Evolutionary conservation across 2,329 filamentous ascomycete genomes (phyloP), one percentile per base, ranked within the genome.

Genomic region (Penicillium thymicola): DNA sequence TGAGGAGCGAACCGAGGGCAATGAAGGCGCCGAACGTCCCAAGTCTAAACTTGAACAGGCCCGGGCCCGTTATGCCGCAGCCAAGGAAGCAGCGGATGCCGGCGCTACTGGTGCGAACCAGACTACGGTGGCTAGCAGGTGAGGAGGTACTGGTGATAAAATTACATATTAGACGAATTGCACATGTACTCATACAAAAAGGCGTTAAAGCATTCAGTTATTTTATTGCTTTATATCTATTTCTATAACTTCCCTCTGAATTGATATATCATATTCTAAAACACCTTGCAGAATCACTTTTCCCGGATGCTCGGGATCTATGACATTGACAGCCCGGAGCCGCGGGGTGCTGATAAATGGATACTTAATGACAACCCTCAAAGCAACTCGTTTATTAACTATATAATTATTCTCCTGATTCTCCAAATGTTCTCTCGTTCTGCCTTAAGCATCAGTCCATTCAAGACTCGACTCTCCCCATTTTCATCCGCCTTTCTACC

Each of bases 31-130:
- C n/a, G 65, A 69, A 51, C 69, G 69, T 27, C 71, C 73, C 49
- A 82, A 81, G 68, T 81, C 79, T 10, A 75, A 77, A 21, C 76
- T 87, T 55, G 81, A 87, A 63, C 68, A 84, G 57, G 85, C 85
- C 8, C 75, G 84, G 55, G 82, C 83, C 60, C 77, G 80, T 52
- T 82, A 82, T 68, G 82, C 79, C 10, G 82, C 79, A 11, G 79
- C 78, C 14, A 73, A 70, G 68, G 70, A 67, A 38, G 59, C 62
- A 13, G 59, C 54, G 18, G 63, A 51, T 7, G 52, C 52, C 4
- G 52, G 52, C 23, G 52, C 52, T n/a, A 55, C 60, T 21, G 61
- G 51, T 18, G 28, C 58, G 7, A 56, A 56, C 21, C 34, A 46
- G 21, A 51, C 54, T 23, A 23, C 27, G 30, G 52, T 55, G 16